Conservation (phyloP, 371 early-diverging fungal genomes). For the Parasitella parasitica region DNA sequence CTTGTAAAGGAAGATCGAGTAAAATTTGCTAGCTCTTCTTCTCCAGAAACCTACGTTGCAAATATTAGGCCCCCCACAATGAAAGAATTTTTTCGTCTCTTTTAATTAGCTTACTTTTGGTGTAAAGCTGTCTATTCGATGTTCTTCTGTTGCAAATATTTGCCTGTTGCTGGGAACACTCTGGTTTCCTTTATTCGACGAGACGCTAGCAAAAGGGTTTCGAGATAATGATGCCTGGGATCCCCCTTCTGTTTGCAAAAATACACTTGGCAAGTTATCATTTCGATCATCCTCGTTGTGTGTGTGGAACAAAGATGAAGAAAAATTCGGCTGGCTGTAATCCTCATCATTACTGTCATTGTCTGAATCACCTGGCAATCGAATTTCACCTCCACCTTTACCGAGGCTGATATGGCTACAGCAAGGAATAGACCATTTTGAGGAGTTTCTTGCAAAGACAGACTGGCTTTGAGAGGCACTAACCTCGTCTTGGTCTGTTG, state of each 20-base stretch:
- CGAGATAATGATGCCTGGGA: constrained; percentile 1
- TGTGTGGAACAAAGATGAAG: neutral
- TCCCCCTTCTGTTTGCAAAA: neutral
- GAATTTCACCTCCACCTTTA: constrained; percentile 1
- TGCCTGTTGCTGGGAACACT: neutral
- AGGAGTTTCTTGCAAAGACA: neutral
- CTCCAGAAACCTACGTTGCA: neutral
- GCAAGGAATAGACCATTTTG: constrained; percentile 16
- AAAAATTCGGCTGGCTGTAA: neutral
- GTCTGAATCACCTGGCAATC: constrained; percentile 24
- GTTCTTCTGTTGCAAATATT: neutral
- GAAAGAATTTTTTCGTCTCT: neutral
- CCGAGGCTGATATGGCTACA: constrained; percentile 5
- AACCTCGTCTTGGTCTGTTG: neutral
- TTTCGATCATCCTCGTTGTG: neutral
- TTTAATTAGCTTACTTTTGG: neutral
- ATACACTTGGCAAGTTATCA: neutral
- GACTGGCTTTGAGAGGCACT: neutral
- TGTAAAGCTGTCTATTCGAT: neutral
- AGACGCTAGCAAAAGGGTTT: constrained; percentile 20
- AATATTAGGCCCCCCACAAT: neutral
- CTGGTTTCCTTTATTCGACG: neutral
- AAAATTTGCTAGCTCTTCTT: constrained; percentile 10
- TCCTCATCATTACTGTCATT: constrained; percentile 8
- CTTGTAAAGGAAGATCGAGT: neutral